Percentiles rank a stretch among this genome's conserved stretches.
phyloP scores from a whole-genome alignment of 306 rosid genomes.

The Dryas octopetala region DNA sequence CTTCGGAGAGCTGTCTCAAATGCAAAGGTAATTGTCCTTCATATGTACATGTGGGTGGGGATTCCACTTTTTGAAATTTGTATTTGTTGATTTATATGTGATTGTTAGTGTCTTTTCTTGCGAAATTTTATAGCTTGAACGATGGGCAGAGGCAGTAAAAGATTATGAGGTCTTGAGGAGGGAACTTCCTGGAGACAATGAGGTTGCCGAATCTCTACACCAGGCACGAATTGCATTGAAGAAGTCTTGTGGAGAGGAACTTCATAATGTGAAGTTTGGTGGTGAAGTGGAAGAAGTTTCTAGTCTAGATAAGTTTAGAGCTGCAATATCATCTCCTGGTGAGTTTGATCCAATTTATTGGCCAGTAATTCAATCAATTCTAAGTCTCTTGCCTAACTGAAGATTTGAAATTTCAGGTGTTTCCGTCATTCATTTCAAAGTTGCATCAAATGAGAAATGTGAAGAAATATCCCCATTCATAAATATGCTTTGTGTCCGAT shows the following conservation, averaged over 20 bases:
- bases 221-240: conserved; percentile 61
- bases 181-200: conserved; percentile 71
- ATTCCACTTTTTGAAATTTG: conserved; percentile 8
- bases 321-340: conserved; percentile 68
- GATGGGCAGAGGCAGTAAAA: conserved; percentile 83
- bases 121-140: conserved; percentile 59
- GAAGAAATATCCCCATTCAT: conserved; percentile 80
- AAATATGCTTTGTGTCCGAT: conserved; percentile 77
- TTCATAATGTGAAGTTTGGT: conserved; percentile 44
- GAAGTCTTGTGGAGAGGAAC: conserved; percentile 45
- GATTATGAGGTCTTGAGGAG: conserved; percentile 71
- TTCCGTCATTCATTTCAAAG: conserved; percentile 77
- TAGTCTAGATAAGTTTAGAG: conserved; percentile 59
- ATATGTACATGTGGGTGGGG: neutral
- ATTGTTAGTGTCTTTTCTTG: conserved; percentile 12
- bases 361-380: conserved; percentile 14
- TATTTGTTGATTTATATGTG: conserved; percentile 14
- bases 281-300: conserved; percentile 82
- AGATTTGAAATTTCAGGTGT: conserved; percentile 56
- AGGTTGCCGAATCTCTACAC: conserved; percentile 69
- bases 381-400: conserved; percentile 17
- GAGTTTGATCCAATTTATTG: conserved; percentile 23
- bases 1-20: conserved; percentile 80
- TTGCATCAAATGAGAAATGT: conserved; percentile 55
- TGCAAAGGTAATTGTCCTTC: conserved; percentile 53